Percentiles rank a stretch among this genome's conserved stretches.
Evolutionary conservation across 2,329 filamentous ascomycete species (phyloP).

Genomic region (Rhexocercosporidium sp.): DNA sequence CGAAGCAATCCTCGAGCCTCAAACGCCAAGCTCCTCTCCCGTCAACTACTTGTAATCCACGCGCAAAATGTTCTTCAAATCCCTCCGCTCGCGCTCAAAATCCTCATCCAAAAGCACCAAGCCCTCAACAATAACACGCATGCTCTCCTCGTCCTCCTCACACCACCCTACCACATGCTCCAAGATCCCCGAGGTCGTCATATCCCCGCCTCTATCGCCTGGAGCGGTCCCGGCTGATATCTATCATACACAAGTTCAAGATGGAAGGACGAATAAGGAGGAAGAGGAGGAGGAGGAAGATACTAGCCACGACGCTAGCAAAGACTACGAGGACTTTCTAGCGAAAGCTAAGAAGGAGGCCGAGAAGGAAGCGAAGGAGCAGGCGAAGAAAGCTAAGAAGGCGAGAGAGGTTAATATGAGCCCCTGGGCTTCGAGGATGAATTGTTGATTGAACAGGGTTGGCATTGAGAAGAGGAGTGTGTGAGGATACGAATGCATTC

Average conservation of each 20-base stretch:
- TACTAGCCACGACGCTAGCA: background rate
- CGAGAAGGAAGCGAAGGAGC: conserved; percentile 28
- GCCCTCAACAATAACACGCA: conserved; percentile 16
- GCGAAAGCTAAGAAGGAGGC: conserved; percentile 28
- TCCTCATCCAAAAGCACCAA: conserved; percentile 32
- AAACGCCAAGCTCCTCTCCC: background rate
- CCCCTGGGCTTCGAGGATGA: conserved; percentile 34
- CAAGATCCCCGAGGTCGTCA: conserved; percentile 16
- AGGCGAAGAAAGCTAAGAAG: conserved; percentile 44
- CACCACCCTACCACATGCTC: conserved; percentile 15
- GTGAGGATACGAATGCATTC: background rate
- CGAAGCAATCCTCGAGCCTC: background rate
- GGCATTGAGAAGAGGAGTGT: background rate
- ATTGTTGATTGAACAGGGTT: conserved; percentile 1
- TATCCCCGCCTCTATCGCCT: conserved; percentile 9
- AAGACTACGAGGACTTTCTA: conserved; percentile 34
- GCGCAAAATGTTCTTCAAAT: conserved; percentile 34
- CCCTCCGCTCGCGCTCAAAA: conserved; percentile 29
- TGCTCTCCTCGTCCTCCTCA: conserved; percentile 24
- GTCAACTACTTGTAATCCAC: background rate
- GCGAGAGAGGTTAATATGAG: conserved; percentile 50
- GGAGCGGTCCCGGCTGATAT: background rate
- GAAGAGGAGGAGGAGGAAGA: background rate
- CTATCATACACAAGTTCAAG: background rate
- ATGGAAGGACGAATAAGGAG: background rate